Evolutionary conservation across 1,139 yeast species (phyloP), one percentile per base, ranked within the genome.

Genomic region (Spathaspora sp.): DNA sequence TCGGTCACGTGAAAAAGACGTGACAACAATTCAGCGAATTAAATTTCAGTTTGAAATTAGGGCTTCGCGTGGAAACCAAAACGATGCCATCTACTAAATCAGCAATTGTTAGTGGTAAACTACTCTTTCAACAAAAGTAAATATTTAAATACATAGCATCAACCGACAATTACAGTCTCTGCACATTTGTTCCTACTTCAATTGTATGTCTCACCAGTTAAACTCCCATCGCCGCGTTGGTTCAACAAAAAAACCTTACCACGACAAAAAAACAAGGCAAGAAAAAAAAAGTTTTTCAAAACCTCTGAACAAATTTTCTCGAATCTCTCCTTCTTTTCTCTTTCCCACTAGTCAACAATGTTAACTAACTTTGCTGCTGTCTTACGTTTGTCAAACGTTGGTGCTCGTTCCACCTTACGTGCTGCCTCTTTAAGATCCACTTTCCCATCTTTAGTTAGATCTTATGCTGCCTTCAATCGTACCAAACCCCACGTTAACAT

Each of bases 401-500:
- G 36, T 31, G 41, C 37, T 4, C 41, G 24, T 38, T 17, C 24
- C 42, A 41, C 33, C 60, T 20, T 50, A 41, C 48, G 45, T 42
- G 41, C 41, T 37, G 47, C 44, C 16, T 47, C 48, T 41, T 49
- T 26, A 47, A 57, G 41, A 31, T 16, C 38, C 49, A 43, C 51
- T 43, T 69, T 68, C 50, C 68, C 69, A 24, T 49, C 64, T 43
- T 62, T 71, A 43, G 65, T 61, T 51, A 77, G 84, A 74, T 53
- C 67, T 43, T 74, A 73, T 54, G 95, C 95, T 45, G 78, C 87
- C 41, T 89, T 89, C 65, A 87, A 85, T 70, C 89, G 97, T 74
- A 77, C 89, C 54, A 90, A 93, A 77, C 99, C 99, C 43, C 99
- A 93, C 67, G 86, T 93, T 59, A 93, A 93, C 74, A 80, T 91